phyloP scores from a whole-genome alignment of 805 yeast genomes.

The Metschnikowia matae region DNA sequence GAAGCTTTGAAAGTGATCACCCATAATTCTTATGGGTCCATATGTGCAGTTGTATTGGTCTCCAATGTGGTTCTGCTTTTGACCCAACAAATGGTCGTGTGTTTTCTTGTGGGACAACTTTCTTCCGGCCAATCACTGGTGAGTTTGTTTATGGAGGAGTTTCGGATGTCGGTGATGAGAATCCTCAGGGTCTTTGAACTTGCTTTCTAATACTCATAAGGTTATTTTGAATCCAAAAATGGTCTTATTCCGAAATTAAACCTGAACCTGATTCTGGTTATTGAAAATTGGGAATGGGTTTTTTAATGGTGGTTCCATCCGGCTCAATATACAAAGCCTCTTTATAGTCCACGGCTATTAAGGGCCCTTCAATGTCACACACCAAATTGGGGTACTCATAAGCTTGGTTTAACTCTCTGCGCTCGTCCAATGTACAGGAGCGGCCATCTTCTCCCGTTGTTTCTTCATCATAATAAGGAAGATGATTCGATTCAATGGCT shows the following conservation, averaged over 20 bases:
- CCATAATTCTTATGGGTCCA: constrained; percentile 7
- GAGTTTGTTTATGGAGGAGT: constrained; percentile 8
- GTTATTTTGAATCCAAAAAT: too few relatives aligned
- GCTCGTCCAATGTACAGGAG: constrained; percentile 67
- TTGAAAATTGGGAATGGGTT: constrained; percentile 14
- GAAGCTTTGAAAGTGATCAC: constrained; percentile 44
- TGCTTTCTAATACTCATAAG: neutral
- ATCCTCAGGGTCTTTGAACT: neutral
- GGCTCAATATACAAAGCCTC: constrained; percentile 28
- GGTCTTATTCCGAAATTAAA: too few relatives aligned
- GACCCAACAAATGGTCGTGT: constrained; percentile 9
- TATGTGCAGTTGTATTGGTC: constrained; percentile 4
- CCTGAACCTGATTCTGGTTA: neutral
- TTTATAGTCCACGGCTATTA: constrained; percentile 63
- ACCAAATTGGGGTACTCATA: constrained; percentile 77
- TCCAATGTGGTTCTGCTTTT: constrained; percentile 10
- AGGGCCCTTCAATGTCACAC: constrained; percentile 76
- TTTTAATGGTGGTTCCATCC: constrained; percentile 29
- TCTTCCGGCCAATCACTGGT: constrained; percentile 1
- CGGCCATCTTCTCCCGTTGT: constrained; percentile 12
- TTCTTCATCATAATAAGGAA: constrained; percentile 13
- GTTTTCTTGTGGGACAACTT: constrained; percentile 7
- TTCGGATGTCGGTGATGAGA: neutral
- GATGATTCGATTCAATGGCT: constrained; percentile 56
- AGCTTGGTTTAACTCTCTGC: constrained; percentile 64